A percentile compares a stretch with the other conserved stretches of the same genome.
These are phyloP conservation scores for Hemisphaericaspora xylanilytica DNA, from an alignment of 1,139 yeast genomes.

Conservation along the genomic window DNA sequence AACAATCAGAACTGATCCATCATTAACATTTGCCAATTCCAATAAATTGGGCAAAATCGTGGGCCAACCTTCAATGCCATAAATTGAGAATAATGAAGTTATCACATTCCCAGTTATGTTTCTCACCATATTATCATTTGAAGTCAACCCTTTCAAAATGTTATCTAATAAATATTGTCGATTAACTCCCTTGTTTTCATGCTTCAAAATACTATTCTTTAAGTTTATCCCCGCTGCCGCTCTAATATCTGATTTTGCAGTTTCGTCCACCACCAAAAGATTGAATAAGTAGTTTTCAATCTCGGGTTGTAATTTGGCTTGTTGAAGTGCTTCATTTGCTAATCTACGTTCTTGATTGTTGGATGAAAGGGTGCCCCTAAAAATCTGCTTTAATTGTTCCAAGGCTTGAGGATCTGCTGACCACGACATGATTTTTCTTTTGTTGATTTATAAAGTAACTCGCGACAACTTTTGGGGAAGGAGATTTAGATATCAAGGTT, in stretches of 20 bases:
- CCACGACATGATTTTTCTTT: constrained; percentile 40
- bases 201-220: constrained; percentile 63
- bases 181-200: constrained; percentile 20
- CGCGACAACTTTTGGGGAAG: too few relatives aligned
- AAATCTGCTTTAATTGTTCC: constrained; percentile 59
- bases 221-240: constrained; percentile 88
- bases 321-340: constrained; percentile 62
- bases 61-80: constrained; percentile 76
- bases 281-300: constrained; percentile 75
- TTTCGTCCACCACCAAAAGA: constrained; percentile 56
- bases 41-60: constrained; percentile 66
- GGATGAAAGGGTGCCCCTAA: constrained; percentile 65
- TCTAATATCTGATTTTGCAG: constrained; percentile 55
- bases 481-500: too few relatives aligned
- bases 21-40: constrained; percentile 42
- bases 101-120: constrained; percentile 90
- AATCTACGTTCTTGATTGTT: constrained; percentile 55
- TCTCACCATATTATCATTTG: constrained; percentile 59
- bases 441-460: background rate
- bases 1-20: constrained; percentile 11
- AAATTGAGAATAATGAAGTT: constrained; percentile 72
- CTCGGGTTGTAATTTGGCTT: constrained; percentile 69
- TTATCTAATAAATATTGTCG: constrained; percentile 59
- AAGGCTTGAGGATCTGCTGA: constrained; percentile 60
- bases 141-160: constrained; percentile 67